Percentiles rank a stretch among this genome's conserved stretches.
phyloP scores from a whole-genome alignment of 352 stramenopile genomes.

The Globisporangium orthogonon region DNA sequence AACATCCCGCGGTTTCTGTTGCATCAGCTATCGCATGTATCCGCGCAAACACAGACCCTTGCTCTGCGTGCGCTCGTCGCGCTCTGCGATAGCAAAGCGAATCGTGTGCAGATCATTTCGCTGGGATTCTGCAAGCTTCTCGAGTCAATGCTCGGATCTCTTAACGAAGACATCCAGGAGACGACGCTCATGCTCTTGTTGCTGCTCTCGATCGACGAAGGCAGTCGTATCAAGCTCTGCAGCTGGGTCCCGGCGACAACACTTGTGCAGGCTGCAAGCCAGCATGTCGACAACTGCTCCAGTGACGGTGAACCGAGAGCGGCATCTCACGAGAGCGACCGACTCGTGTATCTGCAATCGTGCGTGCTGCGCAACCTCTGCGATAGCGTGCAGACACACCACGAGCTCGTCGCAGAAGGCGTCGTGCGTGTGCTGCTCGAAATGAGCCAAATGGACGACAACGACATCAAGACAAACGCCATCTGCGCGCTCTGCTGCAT shows the following conservation, averaged over 20 bases:
- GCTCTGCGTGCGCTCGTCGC: constrained; percentile 44
- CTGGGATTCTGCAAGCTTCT: constrained; percentile 46
- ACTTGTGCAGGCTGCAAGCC: constrained; percentile 25
- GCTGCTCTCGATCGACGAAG: constrained; percentile 55
- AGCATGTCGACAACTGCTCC: constrained; percentile 20
- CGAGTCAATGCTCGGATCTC: constrained; percentile 28
- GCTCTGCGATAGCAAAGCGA: constrained; percentile 40
- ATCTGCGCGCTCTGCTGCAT: constrained; percentile 65
- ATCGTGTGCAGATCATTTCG: constrained; percentile 42
- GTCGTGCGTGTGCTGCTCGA: constrained; percentile 45
- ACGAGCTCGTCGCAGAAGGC: constrained; percentile 59
- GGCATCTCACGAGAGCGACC: too few relatives aligned
- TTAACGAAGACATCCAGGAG: constrained; percentile 44
- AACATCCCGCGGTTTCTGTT: constrained; percentile 58
- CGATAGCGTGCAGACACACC: constrained; percentile 64
- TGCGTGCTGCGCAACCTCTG: constrained; percentile 69
- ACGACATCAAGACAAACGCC: constrained; percentile 54
- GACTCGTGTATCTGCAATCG: constrained; percentile 50
- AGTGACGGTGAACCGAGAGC: neutral
- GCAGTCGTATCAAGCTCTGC: constrained; percentile 59
- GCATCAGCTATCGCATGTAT: constrained; percentile 33
- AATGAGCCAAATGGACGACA: constrained; percentile 46
- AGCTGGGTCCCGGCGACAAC: constrained; percentile 50
- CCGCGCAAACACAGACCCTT: constrained; percentile 29
- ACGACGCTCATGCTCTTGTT: constrained; percentile 43